Base-by-base conservation (phyloP, 1,284 basidiomycete genomes). In the Tilletia caries region DNA sequence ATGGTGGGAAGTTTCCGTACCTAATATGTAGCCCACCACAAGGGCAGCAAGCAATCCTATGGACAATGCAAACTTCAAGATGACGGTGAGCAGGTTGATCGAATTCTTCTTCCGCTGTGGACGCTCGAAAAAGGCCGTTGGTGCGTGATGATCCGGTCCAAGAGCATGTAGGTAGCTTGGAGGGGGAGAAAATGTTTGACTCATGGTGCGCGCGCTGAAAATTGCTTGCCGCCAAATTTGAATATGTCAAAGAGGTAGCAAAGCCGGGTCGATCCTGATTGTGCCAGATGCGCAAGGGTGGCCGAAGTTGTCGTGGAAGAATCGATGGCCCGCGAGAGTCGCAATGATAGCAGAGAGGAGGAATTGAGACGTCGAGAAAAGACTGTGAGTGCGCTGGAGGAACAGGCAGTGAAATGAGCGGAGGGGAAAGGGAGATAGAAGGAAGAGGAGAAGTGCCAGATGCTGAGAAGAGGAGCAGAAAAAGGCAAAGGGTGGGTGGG, bases 31-130 rank as follows among this genome's bases (percentile, higher is more conserved):
- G 1, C 67, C 67, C 2, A 62, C 41, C 34, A 60, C 33, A 33
- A 67, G 52, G 27, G 58, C 67, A 6, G 33, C 58, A 20, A 67
- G 52, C 8, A 67, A 34, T 5, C 25, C 54, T 15, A 44, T 44
- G 33, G 67, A 60, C 2, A 67, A 41, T 5, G 58, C 44, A 10
- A 48, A 27, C 54, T 67, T 67, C 52, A 67, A 18, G 34, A 67
- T 67, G 29, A 54, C 34, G 12, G 46, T 37, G 15, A 52, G 18
- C 13, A 67, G 25, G 48, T 20, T 58, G 48, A 54, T 41, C 32
- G 27, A 34, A 23, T 34, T 27, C 23, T 52, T 67, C 23, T 52
- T 52, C 1, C 66, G 66, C n/a, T 67, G 48, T 20, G 66, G 66
- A 13, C 23, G 46, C 25, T 50, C 66, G 48, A 67, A 52, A 20